These are phyloP conservation scores for Saturnispora sekii DNA, from an alignment of 805 yeast species.

Conservation along the genomic window DNA sequence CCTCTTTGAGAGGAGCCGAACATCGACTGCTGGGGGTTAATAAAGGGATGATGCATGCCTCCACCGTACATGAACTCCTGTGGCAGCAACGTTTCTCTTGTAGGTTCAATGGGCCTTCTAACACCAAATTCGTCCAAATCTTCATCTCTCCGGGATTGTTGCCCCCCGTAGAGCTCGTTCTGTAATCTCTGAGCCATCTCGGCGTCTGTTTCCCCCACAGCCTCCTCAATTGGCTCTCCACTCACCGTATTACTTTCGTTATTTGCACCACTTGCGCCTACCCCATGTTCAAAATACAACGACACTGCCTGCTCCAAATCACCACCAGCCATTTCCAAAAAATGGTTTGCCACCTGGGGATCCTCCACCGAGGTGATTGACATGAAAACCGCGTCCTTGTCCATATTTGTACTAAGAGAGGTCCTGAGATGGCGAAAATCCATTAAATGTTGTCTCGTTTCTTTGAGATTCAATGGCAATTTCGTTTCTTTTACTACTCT, in stretches of 20 bases:
- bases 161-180: constrained; percentile 42
- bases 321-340: constrained; percentile 66
- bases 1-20: constrained; percentile 41
- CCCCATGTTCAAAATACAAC: constrained; percentile 64
- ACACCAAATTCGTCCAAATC: constrained; percentile 34
- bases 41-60: not conserved
- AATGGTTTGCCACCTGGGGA: constrained; percentile 59
- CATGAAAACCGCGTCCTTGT: constrained; percentile 48
- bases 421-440: not conserved
- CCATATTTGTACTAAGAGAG: constrained; percentile 32
- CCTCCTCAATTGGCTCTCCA: not conserved
- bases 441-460: not conserved
- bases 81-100: constrained; percentile 53
- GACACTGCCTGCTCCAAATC: constrained; percentile 79
- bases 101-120: constrained; percentile 69
- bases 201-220: constrained; percentile 27
- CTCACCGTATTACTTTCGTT: no score
- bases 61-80: constrained; percentile 15
- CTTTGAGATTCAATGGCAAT: constrained; percentile 46
- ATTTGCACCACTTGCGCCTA: constrained; percentile 17
- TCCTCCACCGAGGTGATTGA: constrained; percentile 76
- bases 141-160: constrained; percentile 19
- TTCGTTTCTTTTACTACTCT: constrained; percentile 68
- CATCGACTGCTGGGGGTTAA: constrained; percentile 30
- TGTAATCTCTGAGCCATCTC: constrained; percentile 55